A percentile compares a stretch with the other conserved stretches of the same genome.
Evolutionary conservation across 495 filamentous ascomycete genomes (phyloP).

Genomic region (Penicillium fimorum): DNA sequence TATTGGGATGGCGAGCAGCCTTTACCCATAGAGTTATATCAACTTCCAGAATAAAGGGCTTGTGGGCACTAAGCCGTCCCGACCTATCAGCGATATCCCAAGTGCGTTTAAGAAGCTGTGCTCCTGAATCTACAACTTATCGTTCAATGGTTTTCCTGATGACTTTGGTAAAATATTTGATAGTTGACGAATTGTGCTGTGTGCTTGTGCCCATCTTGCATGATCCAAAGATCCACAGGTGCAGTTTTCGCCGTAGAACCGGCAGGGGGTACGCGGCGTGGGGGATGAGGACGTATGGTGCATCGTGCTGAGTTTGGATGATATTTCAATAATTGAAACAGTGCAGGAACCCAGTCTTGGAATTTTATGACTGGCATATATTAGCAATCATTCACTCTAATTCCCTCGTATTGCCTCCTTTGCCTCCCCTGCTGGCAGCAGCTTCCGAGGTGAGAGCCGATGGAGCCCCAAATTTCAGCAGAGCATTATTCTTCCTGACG

Average conservation of each 20-base stretch:
- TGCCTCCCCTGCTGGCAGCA: constrained; percentile 18
- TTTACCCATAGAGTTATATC: background rate
- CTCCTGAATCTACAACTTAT: background rate
- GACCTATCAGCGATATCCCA: background rate
- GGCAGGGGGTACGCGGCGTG: background rate
- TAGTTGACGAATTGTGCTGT: background rate
- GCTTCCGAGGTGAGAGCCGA: background rate
- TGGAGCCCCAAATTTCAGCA: background rate
- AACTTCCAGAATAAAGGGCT: background rate
- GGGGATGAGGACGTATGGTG: background rate
- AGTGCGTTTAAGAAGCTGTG: background rate
- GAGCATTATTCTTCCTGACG: constrained; percentile 20
- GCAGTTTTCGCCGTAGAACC: background rate
- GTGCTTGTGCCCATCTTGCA: background rate
- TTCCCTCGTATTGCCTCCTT: background rate
- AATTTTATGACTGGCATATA: background rate
- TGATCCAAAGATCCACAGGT: background rate
- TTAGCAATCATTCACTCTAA: background rate
- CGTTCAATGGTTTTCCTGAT: background rate
- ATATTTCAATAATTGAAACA: background rate
- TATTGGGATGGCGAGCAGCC: background rate
- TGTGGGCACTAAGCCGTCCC: background rate
- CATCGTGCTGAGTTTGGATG: background rate
- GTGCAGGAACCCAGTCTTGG: background rate
- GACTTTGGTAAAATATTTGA: background rate